phyloP scores from a whole-genome alignment of 2,329 filamentous ascomycete species.

The Stagonosporopsis vannaccii region DNA sequence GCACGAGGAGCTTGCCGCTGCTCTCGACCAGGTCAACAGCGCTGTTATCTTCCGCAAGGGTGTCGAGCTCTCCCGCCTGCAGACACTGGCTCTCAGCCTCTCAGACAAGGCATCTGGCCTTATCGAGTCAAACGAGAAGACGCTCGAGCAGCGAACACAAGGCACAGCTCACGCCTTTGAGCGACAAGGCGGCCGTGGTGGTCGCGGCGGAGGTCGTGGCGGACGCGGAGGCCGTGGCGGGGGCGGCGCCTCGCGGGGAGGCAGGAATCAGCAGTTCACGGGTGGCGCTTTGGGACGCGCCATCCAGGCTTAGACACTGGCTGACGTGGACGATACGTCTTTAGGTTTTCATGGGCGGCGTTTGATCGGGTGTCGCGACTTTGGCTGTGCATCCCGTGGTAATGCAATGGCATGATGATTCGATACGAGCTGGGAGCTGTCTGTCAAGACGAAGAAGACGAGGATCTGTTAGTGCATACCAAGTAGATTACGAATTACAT shows the following conservation, averaged over 20 bases:
- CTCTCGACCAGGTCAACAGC: constrained; percentile 95
- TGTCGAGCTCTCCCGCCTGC: constrained; percentile 93
- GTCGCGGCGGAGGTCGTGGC: constrained; percentile 65
- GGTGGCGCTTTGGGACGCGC: constrained; percentile 75
- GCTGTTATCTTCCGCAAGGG: constrained; percentile 99
- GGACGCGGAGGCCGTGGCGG: constrained; percentile 71
- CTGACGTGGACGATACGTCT: constrained; percentile 4
- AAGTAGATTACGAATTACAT: constrained; percentile 21
- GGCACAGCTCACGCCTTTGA: constrained; percentile 96
- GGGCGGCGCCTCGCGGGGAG: constrained; percentile 63
- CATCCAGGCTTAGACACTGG: constrained; percentile 54
- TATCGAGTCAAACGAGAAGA: constrained; percentile 97
- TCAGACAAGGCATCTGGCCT: constrained; percentile 95
- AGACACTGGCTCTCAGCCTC: constrained; percentile 91
- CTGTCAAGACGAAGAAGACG: neutral
- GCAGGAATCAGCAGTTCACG: constrained; percentile 80
- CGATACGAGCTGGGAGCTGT: constrained; percentile 1
- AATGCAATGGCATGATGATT: constrained; percentile 21
- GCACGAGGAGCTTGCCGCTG: constrained; percentile 95
- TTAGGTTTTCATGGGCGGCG: constrained; percentile 21
- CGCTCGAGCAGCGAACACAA: constrained; percentile 94
- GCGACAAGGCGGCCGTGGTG: constrained; percentile 81
- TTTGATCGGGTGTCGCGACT: constrained; percentile 15
- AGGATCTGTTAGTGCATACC: constrained; percentile 15
- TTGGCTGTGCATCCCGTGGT: constrained; percentile 14